Conservation (phyloP, 106 monocot genomes). For the Dendrobium catenatum region DNA sequence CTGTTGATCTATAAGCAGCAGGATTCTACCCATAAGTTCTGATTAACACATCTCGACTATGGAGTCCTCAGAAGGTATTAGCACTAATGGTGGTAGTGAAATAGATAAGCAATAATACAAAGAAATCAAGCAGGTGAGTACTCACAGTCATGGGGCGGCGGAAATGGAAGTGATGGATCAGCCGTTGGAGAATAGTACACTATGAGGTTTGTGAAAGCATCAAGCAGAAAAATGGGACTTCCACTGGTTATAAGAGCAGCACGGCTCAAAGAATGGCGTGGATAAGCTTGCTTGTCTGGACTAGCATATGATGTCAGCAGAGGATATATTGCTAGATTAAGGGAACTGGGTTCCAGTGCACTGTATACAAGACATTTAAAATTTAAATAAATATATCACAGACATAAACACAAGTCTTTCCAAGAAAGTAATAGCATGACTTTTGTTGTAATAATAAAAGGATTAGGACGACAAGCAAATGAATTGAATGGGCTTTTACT, state of each 20-base stretch:
- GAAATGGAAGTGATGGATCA: constrained; percentile 73
- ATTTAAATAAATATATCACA: not conserved
- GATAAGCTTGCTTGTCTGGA: constrained; percentile 84
- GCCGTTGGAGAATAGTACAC: constrained; percentile 86
- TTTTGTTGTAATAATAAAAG: not conserved
- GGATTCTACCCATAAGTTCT: too few species aligned
- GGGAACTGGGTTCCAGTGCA: constrained; percentile 75
- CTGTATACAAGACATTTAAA: constrained; percentile 33
- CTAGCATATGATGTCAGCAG: constrained; percentile 70
- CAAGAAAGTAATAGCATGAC: too few species aligned
- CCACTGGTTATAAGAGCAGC: constrained; percentile 89
- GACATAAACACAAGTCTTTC: not conserved
- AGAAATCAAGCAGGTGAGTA: not conserved
- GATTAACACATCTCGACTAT: too few species aligned
- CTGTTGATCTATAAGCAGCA: too few species aligned
- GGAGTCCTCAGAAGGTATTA: too few species aligned
- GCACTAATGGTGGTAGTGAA: not conserved
- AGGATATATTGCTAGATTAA: constrained; percentile 78
- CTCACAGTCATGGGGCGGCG: constrained; percentile 97
- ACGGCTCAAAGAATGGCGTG: constrained; percentile 77
- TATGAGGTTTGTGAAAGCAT: constrained; percentile 82
- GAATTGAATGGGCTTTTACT: not conserved
- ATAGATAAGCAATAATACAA: not conserved
- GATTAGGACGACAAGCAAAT: not conserved
- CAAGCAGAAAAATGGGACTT: constrained; percentile 89